A percentile compares a stretch with the other conserved stretches of the same genome.
Evolutionary conservation across 108 stramenopile species (phyloP).

Genomic region (Aurantiochytrium sp.): DNA sequence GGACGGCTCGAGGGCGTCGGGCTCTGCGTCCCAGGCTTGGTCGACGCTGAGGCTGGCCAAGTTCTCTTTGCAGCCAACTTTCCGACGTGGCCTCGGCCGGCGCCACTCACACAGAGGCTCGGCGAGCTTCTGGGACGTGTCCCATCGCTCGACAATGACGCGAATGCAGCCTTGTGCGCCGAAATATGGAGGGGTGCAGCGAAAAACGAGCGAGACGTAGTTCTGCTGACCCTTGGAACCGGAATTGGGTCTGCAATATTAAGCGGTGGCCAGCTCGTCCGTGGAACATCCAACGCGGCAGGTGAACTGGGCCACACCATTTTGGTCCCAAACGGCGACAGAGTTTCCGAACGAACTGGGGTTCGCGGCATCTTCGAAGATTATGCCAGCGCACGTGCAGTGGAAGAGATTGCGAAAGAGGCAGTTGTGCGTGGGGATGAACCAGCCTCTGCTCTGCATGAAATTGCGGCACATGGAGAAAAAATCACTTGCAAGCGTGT

Average conservation of each 20-base stretch:
- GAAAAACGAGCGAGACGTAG: not conserved
- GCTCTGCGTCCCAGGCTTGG: not conserved
- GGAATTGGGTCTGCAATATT: not conserved
- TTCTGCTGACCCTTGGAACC: not conserved
- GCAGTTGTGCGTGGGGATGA: too few species aligned
- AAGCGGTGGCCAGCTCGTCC: not conserved
- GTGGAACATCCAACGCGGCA: not conserved
- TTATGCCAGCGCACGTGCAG: not conserved
- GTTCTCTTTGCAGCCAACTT: not conserved
- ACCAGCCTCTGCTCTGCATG: too few species aligned
- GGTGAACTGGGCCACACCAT: not conserved
- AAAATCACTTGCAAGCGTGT: too few species aligned
- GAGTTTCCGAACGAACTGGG: not conserved
- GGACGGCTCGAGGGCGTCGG: not conserved
- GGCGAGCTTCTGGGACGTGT: not conserved
- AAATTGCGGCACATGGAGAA: too few species aligned
- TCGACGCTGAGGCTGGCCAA: not conserved
- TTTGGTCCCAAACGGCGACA: not conserved
- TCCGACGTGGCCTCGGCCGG: not conserved
- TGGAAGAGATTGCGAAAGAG: not conserved
- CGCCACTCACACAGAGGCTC: not conserved
- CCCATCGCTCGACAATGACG: not conserved
- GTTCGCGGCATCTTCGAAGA: constrained; percentile 12
- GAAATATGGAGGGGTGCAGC: not conserved
- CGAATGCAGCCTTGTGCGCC: not conserved